Conservation (phyloP, 2,329 filamentous ascomycete genomes). For the Phialophora tarda region DNA sequence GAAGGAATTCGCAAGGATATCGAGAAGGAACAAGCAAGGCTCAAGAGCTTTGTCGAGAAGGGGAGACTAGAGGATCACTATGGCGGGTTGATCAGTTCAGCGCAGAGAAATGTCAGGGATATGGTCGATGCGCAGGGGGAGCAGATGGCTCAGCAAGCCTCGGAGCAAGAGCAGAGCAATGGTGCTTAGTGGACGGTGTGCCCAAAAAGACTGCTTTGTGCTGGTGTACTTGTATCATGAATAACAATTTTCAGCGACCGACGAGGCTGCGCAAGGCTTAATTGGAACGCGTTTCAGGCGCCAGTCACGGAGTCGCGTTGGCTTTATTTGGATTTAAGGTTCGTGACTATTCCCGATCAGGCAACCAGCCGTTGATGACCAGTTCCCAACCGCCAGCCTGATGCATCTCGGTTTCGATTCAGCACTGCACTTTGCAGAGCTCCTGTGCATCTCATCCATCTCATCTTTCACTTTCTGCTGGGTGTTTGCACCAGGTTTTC, state of each 20-base stretch:
- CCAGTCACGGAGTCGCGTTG: neutral
- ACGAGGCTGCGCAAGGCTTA: constrained; percentile 1
- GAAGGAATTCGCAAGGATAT: constrained; percentile 36
- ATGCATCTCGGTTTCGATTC: neutral
- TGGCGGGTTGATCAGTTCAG: constrained; percentile 35
- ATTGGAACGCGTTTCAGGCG: neutral
- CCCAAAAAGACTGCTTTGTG: neutral
- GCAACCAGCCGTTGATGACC: neutral
- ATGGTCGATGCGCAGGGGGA: constrained; percentile 32
- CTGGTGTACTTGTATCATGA: neutral
- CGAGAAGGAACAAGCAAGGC: constrained; percentile 46
- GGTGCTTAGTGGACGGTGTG: neutral
- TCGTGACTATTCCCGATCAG: neutral
- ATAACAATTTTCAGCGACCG: neutral
- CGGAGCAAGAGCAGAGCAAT: neutral
- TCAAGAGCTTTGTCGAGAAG: constrained; percentile 44
- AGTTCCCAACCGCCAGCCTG: neutral
- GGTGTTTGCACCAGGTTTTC: neutral
- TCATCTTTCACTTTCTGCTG: neutral
- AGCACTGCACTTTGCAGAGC: neutral
- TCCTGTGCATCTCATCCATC: neutral
- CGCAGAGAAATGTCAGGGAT: constrained; percentile 28
- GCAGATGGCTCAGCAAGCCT: constrained; percentile 24
- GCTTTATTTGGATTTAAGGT: neutral
- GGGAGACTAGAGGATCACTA: constrained; percentile 39